Evolutionary conservation across 441 rosid species (phyloP).

Genomic region (Erodium moschatum): DNA sequence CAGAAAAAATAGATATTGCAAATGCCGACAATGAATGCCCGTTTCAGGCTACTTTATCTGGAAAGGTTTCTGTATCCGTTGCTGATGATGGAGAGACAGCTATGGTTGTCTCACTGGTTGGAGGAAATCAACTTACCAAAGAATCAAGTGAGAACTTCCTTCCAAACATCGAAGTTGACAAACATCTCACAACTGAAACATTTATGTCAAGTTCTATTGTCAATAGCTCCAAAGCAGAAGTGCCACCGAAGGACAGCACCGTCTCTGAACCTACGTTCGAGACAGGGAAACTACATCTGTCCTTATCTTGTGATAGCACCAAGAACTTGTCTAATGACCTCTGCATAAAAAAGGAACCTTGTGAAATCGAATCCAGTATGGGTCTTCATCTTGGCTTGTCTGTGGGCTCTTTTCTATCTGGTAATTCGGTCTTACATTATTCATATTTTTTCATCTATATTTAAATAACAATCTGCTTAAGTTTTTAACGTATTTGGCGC

Average conservation of each 20-base stretch:
- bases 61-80: constrained; percentile 69
- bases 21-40: constrained; percentile 33
- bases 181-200: constrained; percentile 26
- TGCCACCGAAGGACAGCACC: constrained; percentile 25
- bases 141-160: constrained; percentile 37
- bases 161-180: constrained; percentile 31
- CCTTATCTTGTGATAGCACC: constrained; percentile 41
- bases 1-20: constrained; percentile 40
- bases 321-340: constrained; percentile 27
- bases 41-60: constrained; percentile 42
- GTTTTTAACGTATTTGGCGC: not conserved
- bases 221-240: constrained; percentile 23
- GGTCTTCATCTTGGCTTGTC: constrained; percentile 47
- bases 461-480: constrained; percentile 1
- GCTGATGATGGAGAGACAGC: constrained; percentile 98
- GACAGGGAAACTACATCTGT: constrained; percentile 33
- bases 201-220: constrained; percentile 26
- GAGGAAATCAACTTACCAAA: constrained; percentile 36
- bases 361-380: constrained; percentile 31
- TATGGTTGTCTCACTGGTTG: constrained; percentile 73
- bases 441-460: not conserved
- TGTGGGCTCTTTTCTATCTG: constrained; percentile 30
- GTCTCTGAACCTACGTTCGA: constrained; percentile 28
- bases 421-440: constrained; percentile 23
- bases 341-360: constrained; percentile 15